Conservation (phyloP, 176 grass and related monocot species). For the Phoenix dactylifera region DNA sequence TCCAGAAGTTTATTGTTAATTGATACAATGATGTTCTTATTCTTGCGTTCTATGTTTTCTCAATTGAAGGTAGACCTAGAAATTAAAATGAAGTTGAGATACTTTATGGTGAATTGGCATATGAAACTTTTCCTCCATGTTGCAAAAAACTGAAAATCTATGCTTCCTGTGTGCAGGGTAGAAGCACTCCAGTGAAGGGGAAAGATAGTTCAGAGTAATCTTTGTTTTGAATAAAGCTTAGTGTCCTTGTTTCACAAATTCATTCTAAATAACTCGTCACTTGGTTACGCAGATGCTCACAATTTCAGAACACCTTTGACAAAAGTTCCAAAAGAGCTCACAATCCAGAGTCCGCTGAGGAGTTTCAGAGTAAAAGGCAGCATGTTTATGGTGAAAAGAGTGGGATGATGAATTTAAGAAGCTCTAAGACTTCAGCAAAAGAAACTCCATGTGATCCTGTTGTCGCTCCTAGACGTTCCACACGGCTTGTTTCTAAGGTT, state of each 20-base stretch:
- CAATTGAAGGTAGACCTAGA: no score
- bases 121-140: not conserved
- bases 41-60: no score
- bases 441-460: conserved; percentile 21
- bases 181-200: not conserved
- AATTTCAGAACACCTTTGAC: conserved; percentile 12
- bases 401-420: conserved; percentile 61
- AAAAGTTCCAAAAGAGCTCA: conserved; percentile 13
- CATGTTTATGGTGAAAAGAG: conserved; percentile 33
- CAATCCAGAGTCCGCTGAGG: conserved; percentile 29
- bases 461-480: conserved; percentile 44
- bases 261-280: conserved; percentile 7
- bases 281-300: conserved; percentile 38
- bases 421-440: conserved; percentile 36
- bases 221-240: not conserved
- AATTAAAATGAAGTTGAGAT: no score
- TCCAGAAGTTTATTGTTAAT: no score
- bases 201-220: conserved; percentile 10
- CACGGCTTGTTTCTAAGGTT: conserved; percentile 58
- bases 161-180: conserved; percentile 5
- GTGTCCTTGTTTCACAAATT: not conserved
- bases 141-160: not conserved
- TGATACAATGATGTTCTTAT: no score
- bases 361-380: conserved; percentile 35
- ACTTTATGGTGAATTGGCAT: no score